Conservation (phyloP, 768 basidiomycete species). For the Dacryopinax primogenitus region DNA sequence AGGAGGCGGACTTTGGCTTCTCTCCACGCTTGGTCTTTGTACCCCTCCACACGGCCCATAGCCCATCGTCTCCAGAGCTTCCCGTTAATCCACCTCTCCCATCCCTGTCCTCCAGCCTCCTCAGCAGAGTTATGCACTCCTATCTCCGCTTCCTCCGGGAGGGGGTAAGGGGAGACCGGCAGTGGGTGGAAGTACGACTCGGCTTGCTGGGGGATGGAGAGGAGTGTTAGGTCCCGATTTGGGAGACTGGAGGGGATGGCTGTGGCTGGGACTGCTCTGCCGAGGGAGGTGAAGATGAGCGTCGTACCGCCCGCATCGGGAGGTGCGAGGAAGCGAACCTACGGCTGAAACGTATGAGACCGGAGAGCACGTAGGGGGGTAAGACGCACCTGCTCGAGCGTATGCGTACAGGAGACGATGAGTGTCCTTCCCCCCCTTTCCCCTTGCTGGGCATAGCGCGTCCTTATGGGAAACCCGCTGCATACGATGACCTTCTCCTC, state of each 20-base stretch:
- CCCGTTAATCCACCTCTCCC: conserved; percentile 42
- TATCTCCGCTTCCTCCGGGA: conserved; percentile 34
- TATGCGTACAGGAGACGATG: conserved; percentile 49
- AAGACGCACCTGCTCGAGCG: conserved; percentile 43
- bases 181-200: conserved; percentile 32
- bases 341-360: conserved; percentile 5
- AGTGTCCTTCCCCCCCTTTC: conserved; percentile 20
- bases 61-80: conserved; percentile 42
- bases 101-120: conserved; percentile 27
- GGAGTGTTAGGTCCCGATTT: conserved; percentile 43
- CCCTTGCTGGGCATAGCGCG: conserved; percentile 21
- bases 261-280: conserved; percentile 31
- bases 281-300: conserved; percentile 23
- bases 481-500: conserved; percentile 38
- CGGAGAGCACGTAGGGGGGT: conserved; percentile 6
- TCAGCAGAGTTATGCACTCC: conserved; percentile 44
- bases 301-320: conserved; percentile 29
- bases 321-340: conserved; percentile 31
- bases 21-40: conserved; percentile 46
- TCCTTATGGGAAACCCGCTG: conserved; percentile 45
- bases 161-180: conserved; percentile 53
- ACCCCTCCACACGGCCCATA: conserved; percentile 40
- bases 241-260: conserved; percentile 45
- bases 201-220: conserved; percentile 24
- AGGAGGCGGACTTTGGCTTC: conserved; percentile 36